Conservation (phyloP, 2,329 filamentous ascomycete genomes). For the Talaromyces piceae region DNA sequence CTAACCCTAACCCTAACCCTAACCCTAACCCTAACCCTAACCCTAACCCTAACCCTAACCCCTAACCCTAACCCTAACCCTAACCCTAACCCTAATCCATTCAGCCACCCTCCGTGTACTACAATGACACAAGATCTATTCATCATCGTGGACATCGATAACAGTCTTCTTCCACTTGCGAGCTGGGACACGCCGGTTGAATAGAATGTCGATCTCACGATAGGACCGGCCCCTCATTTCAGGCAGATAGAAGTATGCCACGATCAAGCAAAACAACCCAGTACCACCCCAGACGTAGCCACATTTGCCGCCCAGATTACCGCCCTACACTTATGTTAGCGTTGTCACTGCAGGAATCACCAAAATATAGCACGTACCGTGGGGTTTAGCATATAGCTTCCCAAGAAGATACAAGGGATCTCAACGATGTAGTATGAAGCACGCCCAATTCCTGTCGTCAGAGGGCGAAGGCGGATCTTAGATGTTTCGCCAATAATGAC, state of each 20-base stretch:
- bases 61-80: too few species aligned
- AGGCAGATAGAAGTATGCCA: conserved; percentile 5
- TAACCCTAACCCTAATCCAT: too few species aligned
- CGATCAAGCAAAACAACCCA: conserved; percentile 3
- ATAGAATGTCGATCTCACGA: conserved; percentile 35
- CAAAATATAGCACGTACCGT: conserved; percentile 18
- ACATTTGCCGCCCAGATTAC: conserved; percentile 22
- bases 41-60: too few species aligned
- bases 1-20: too few species aligned
- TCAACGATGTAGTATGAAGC: conserved; percentile 57
- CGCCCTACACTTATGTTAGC: neutral
- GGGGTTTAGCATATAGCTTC: conserved; percentile 54
- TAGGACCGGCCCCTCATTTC: conserved; percentile 30
- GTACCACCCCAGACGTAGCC: conserved; percentile 24
- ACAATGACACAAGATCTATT: too few species aligned
- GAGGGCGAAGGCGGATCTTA: conserved; percentile 54
- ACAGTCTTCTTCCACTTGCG: conserved; percentile 17
- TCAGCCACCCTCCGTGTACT: too few species aligned
- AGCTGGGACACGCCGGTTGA: conserved; percentile 28
- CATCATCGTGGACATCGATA: conserved; percentile 54
- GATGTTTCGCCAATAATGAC: conserved; percentile 63
- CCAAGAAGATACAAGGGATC: conserved; percentile 59
- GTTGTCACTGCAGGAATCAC: neutral
- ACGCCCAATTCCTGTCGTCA: conserved; percentile 60
- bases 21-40: too few species aligned